A percentile compares a stretch with the other conserved stretches of the same genome.
These are phyloP conservation scores for Nigrospora osmanthi DNA, from an alignment of 2,329 filamentous ascomycete genomes.

Conservation along the genomic window DNA sequence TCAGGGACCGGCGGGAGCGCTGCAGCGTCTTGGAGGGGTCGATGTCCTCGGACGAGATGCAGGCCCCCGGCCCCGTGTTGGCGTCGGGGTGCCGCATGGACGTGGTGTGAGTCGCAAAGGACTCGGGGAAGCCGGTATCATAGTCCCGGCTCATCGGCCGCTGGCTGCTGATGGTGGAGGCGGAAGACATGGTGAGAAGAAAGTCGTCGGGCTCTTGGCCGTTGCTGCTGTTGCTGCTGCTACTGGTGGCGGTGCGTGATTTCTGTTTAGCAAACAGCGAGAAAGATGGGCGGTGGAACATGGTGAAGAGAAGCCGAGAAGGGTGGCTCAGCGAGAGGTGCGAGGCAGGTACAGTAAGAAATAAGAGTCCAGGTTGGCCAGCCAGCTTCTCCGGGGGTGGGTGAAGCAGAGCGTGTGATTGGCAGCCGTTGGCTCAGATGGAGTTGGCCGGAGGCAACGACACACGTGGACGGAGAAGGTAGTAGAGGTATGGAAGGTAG, in stretches of 20 bases:
- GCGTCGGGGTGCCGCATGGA: constrained; percentile 56
- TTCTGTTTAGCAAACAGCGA: neutral
- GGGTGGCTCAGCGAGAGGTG: too few species aligned
- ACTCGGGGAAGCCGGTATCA: constrained; percentile 25
- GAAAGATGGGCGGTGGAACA: neutral
- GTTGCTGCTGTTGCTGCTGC: too few species aligned
- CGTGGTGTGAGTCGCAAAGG: constrained; percentile 40
- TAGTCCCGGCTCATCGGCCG: constrained; percentile 19
- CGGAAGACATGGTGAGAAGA: constrained; percentile 16
- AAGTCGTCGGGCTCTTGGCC: neutral
- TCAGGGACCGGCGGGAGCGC: constrained; percentile 37
- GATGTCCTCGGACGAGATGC: constrained; percentile 47
- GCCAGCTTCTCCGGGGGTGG: too few species aligned
- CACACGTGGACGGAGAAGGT: too few species aligned
- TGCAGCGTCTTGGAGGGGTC: constrained; percentile 31
- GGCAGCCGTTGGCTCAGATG: too few species aligned
- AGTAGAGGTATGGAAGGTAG: too few species aligned
- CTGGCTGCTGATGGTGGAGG: constrained; percentile 14
- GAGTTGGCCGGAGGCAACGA: too few species aligned
- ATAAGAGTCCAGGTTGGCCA: too few species aligned
- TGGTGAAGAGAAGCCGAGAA: neutral
- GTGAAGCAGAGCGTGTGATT: too few species aligned
- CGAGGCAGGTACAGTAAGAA: too few species aligned
- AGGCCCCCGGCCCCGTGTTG: constrained; percentile 46
- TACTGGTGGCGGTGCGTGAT: too few species aligned